These are phyloP conservation scores for Tylopilus felleus DNA, from an alignment of 768 basidiomycete genomes.

Conservation along the genomic window DNA sequence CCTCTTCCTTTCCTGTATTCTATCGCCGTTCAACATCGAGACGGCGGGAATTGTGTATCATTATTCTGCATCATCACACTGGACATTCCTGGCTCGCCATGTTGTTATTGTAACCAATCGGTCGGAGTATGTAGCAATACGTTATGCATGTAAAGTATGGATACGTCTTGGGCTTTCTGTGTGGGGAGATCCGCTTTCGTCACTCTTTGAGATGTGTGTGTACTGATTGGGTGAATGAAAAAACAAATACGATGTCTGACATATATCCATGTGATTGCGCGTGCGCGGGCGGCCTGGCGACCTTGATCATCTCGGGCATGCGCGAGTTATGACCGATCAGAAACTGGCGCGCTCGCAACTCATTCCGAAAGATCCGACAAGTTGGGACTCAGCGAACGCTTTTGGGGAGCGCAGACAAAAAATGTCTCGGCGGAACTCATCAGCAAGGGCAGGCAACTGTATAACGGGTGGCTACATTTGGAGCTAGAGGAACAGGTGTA, in stretches of 20 bases:
- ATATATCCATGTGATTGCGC: slow-evolving; percentile 19
- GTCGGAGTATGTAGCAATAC: slow-evolving; percentile 34
- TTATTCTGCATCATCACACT: slow-evolving; percentile 33
- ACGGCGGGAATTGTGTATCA: slow-evolving; percentile 31
- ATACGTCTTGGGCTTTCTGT: slow-evolving; percentile 12
- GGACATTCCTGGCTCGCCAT: slow-evolving; percentile 20
- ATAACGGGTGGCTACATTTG: slow-evolving; percentile 21
- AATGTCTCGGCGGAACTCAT: slow-evolving; percentile 22
- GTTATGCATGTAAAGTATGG: slow-evolving; percentile 37
- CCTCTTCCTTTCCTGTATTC: slow-evolving; percentile 21
- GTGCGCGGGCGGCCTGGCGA: background rate
- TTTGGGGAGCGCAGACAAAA: background rate
- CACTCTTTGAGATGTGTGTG: background rate
- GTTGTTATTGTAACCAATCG: slow-evolving; percentile 23
- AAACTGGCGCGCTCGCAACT: slow-evolving; percentile 6
- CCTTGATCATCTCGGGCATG: slow-evolving; percentile 10
- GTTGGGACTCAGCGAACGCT: slow-evolving; percentile 18
- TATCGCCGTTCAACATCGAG: slow-evolving; percentile 22
- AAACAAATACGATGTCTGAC: background rate
- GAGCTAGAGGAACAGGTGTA: slow-evolving; percentile 2
- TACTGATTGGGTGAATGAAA: background rate
- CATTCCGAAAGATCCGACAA: slow-evolving; percentile 8
- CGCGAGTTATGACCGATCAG: slow-evolving; percentile 10
- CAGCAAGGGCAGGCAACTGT: slow-evolving; percentile 4
- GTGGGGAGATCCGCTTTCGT: slow-evolving; percentile 1